Base-by-base conservation (phyloP, 2,329 filamentous ascomycete species). In the Scopulariopsis brevicaulis region DNA sequence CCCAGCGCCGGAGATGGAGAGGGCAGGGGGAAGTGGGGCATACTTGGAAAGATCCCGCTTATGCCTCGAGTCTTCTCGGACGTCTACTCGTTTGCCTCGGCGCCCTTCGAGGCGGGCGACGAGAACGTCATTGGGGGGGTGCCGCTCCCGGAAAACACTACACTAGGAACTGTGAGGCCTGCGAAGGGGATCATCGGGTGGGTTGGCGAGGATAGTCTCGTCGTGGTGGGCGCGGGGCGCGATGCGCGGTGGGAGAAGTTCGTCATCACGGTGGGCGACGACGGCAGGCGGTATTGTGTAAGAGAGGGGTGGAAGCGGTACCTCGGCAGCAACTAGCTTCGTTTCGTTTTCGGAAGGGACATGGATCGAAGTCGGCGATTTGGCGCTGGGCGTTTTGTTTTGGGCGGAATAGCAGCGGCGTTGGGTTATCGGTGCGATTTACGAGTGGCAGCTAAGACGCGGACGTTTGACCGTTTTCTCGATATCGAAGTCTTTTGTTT, bases 181-280 rank as follows among this genome's bases (percentile, higher is more conserved):
- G 80, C 85, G 12, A 96, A 96, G 69, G 94, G 94, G 0, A 74
- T 94, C 8, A 80, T 96, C 59, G 91, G 91, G 2, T 97, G 95
- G 90, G 78, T 85, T 11, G 79, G 84, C 62, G 88, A 96, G 62
- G 76, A 83, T 24, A 88, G 81, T 18, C 73, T 96, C 12, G 73
- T 92, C 1, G 85, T 96, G 1, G 77, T 96, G 55, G 88, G 91
- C 3, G 88, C 89, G 1, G 91, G 91, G 0, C 79, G 81, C 60
- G 89, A 94, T 67, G 87, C 87, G 18, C 79, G 88, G 55, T 96
- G 92, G 90, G 91, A 96, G 74, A 91, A 87, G 61, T 96, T 96
- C 65, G 76, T 85, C 22, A 75, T 95, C 56, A 78, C 78, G n/a
- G 79, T 86, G 58, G 81, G 80, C 15, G 80, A 85, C 24, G 84